A percentile compares a stretch with the other conserved stretches of the same genome.
Conservation (phyloP, 2,329 filamentous ascomycete species). For the Stachybotrys chartarum region DNA sequence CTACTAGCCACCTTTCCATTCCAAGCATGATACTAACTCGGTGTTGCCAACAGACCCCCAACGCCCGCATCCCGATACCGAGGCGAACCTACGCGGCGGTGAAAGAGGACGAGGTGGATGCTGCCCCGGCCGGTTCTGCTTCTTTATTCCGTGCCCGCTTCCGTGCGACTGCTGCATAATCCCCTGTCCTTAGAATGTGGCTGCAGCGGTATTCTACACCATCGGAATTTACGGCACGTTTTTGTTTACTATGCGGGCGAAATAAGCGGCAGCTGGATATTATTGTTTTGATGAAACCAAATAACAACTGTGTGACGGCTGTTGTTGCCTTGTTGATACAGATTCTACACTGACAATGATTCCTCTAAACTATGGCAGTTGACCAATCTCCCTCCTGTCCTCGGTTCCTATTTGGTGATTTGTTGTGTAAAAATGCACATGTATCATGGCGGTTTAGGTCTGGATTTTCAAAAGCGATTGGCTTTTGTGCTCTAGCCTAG, state of each 20-base stretch:
- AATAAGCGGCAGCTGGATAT: background rate
- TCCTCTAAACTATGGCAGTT: no score
- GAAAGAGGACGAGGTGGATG: conserved; percentile 2
- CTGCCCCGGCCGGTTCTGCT: conserved; percentile 29
- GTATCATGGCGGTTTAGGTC: no score
- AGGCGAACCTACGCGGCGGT: conserved; percentile 4
- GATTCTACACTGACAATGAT: no score
- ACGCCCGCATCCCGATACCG: conserved; percentile 3
- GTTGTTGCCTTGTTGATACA: no score
- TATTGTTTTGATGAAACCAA: background rate
- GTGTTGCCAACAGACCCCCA: conserved; percentile 3
- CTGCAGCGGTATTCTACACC: background rate
- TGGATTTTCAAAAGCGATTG: no score
- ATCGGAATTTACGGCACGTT: background rate
- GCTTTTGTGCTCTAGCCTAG: no score
- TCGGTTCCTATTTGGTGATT: no score
- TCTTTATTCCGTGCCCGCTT: conserved; percentile 28
- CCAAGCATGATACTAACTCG: background rate
- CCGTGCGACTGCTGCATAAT: conserved; percentile 31
- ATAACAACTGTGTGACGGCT: background rate
- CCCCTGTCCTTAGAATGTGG: background rate
- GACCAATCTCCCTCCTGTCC: no score
- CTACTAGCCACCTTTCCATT: background rate
- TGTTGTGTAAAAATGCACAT: no score
- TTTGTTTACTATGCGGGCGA: background rate